A percentile compares a stretch with the other conserved stretches of the same genome.
These are phyloP conservation scores for Lipomyces starkeyi DNA, from an alignment of 805 yeast species.

Conservation along the genomic window DNA sequence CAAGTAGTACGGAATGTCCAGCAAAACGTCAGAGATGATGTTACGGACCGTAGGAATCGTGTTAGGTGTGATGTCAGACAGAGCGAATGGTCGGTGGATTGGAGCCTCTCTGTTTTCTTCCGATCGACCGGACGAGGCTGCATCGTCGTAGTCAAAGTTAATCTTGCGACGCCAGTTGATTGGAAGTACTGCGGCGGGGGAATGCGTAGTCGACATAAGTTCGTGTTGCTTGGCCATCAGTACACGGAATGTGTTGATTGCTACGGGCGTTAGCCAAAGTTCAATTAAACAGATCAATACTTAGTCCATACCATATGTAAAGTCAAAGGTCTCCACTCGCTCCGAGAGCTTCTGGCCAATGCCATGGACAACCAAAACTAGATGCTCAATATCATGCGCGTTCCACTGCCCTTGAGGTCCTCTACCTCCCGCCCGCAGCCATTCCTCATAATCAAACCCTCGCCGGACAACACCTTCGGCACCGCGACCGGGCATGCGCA, in stretches of 20 bases:
- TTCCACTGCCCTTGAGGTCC: constrained; percentile 23
- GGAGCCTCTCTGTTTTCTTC: constrained; percentile 11
- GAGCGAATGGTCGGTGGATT: constrained; percentile 53
- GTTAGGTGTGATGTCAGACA: constrained; percentile 74
- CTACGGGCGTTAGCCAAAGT: constrained; percentile 16
- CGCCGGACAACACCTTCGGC: constrained; percentile 39
- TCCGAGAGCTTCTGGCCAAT: constrained; percentile 89
- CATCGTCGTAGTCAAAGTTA: constrained; percentile 51
- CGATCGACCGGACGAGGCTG: constrained; percentile 3
- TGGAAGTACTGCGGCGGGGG: constrained; percentile 57
- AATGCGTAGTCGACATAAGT: constrained; percentile 32
- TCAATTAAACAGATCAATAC: not conserved
- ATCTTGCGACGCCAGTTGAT: constrained; percentile 84
- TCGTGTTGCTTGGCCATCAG: constrained; percentile 42
- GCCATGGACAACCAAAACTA: constrained; percentile 88
- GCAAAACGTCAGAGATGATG: constrained; percentile 79
- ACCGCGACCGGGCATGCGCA: constrained; percentile 26
- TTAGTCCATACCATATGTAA: constrained; percentile 64
- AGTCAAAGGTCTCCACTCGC: constrained; percentile 79
- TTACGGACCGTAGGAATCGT: constrained; percentile 79
- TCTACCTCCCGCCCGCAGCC: constrained; percentile 34
- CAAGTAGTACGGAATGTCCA: constrained; percentile 83
- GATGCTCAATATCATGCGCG: constrained; percentile 52
- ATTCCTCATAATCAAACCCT: constrained; percentile 45
- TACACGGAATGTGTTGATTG: constrained; percentile 50